Base-by-base conservation (phyloP, 768 basidiomycete species). In the Boletus sp. region DNA sequence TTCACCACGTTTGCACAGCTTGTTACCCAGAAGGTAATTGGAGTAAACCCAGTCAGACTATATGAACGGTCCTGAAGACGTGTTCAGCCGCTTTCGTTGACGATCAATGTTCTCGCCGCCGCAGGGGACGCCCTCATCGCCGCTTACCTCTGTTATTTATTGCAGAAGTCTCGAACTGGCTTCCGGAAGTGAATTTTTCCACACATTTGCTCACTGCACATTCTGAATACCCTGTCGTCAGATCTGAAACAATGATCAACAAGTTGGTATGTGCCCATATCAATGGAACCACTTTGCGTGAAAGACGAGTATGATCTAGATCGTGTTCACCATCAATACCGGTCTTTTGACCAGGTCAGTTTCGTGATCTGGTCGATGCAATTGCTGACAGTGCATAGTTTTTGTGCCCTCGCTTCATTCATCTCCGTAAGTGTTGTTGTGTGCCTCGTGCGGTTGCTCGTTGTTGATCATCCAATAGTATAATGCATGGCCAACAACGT, bases 381-480 rank as follows among this genome's bases (percentile, higher is more conserved):
- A 24, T 60, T 44, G 39, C 39, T 68, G 47, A 68, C 45, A 18
- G 10, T 20, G 4, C 15, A 30, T 37, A 69, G 83, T 59, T 44
- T 83, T 1, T 84, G 80, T 56, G 84, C 84, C 4, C 68, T 84
- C 32, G 77, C 76, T 46, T 84, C 84, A n/a, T 69, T 86, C 36
- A 72, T 84, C 24, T 80, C 79, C 24, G 83, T 81, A 52, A 29
- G 71, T 35, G 18, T 36, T 36, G 28, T 42, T 18, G 1, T 2
- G 7, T 50, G 2, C 7, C 18, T 28, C 17, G 20, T 15, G 30
- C 7, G 14, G 30, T 17, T n/a, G 14, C n/a, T 37, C 10, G 42
- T 20, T 35, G 17, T 46, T 52, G 55, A 58, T 39, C 12, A 28
- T 50, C 20, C 1, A 1, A 42, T 42, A 84, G 82, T 84, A 84